Conservation (phyloP, 345 rosid genomes). For the Firmiana major region DNA sequence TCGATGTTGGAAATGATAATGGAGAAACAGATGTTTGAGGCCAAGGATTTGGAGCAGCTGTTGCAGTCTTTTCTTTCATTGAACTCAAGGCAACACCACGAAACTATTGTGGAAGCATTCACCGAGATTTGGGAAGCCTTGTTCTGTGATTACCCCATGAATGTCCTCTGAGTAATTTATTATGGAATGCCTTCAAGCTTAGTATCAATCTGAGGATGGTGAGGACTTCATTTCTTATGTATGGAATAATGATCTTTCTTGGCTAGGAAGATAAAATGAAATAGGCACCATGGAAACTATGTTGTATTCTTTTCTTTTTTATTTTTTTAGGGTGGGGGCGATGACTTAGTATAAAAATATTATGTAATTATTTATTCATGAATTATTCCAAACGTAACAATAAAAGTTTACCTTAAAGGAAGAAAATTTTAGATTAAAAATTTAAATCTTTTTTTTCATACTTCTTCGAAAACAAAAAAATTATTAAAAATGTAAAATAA, state of each 20-base stretch:
- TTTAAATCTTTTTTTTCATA: too few relatives aligned
- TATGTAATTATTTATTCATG: too few relatives aligned
- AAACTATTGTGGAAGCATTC: conserved; percentile 45
- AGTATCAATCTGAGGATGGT: not conserved
- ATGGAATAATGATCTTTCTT: not conserved
- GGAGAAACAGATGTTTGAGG: conserved; percentile 46
- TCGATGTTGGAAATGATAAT: conserved; percentile 68
- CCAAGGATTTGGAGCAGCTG: conserved; percentile 44
- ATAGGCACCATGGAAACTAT: too few relatives aligned
- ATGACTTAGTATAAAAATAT: too few relatives aligned
- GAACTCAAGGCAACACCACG: conserved; percentile 44
- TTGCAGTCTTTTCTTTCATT: conserved; percentile 46
- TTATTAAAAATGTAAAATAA: too few relatives aligned
- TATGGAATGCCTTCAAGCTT: not conserved
- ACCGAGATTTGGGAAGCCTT: conserved; percentile 48
- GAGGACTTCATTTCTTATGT: not conserved
- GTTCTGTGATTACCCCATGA: conserved; percentile 29
- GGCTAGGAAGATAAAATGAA: too few relatives aligned
- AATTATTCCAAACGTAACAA: too few relatives aligned
- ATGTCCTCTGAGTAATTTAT: not conserved
- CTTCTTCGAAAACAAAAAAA: too few relatives aligned
- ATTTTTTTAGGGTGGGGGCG: too few relatives aligned
- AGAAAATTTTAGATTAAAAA: too few relatives aligned
- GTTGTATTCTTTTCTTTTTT: too few relatives aligned
- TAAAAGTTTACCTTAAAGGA: too few relatives aligned